Base-by-base conservation (phyloP, 2,329 filamentous ascomycete species). In the Ophiostoma fasciatum region DNA sequence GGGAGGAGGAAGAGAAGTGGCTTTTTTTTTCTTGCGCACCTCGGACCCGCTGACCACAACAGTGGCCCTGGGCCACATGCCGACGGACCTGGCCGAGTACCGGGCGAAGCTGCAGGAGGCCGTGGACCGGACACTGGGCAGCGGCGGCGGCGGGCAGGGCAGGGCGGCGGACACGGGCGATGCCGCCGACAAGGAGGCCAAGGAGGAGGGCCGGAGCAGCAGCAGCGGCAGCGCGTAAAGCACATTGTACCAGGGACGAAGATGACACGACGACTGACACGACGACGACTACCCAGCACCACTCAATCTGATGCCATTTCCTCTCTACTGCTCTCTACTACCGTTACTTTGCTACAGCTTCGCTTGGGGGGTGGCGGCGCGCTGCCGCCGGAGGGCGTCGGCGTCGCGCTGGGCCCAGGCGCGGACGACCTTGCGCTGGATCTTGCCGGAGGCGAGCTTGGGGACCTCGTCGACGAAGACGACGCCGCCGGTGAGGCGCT, bases 371-470 rank as follows among this genome's bases (percentile, higher is more conserved):
- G 31, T 28, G n/a, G 32, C 36, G 20, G 31, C 28, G 18, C 27
- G 31, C 34, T 36, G 34, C 31, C 47, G 46, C 37, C 43, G 30
- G 18, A 58, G 41, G 31, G 47, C 48, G 8, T 38, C 45, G 1
- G 61, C 63, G 50, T 74, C 70, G 39, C 55, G 55, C 53, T 68
- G 71, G 7, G 68, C 62, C 68, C 67, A 72, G 29, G 71, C 66
- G 44, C 64, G 62, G 55, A 74, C 56, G 6, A 64, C 49, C 45
- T 71, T 71, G 33, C 68, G 56, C 49, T 67, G 59, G 34, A 74
- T 72, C 58, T 74, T 75, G 8, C 70, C 70, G 40, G 63, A 67
- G 11, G 64, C 61, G 31, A 71, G 52, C 49, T 71, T 72, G 1
- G 70, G 69, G 36, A 74, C 62, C 42, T 66, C 64, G 33, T 71